A percentile compares a stretch with the other conserved stretches of the same genome.
Conservation (phyloP, 805 yeast species). For the Helenozyma rhizophorensis region DNA sequence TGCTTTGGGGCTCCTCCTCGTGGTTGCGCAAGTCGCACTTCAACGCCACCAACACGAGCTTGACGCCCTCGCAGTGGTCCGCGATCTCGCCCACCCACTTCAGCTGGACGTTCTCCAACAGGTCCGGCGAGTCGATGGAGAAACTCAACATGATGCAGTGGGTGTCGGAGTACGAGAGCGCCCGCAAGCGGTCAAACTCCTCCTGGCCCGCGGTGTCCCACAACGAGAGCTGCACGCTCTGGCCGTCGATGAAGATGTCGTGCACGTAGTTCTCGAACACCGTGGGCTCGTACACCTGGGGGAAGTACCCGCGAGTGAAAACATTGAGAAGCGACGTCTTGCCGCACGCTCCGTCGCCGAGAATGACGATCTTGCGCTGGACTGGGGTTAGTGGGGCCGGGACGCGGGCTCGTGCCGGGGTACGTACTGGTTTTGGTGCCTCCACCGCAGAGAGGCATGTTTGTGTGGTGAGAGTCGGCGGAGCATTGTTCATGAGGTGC, state of each 20-base stretch:
- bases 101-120: slow-evolving; percentile 88
- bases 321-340: slow-evolving; percentile 29
- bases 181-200: slow-evolving; percentile 91
- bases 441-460: slow-evolving; percentile 42
- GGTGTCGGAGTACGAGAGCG: slow-evolving; percentile 90
- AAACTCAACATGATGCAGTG: slow-evolving; percentile 97
- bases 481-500: background rate
- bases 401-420: no score
- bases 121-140: slow-evolving; percentile 89
- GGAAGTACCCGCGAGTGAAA: slow-evolving; percentile 29
- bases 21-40: slow-evolving; percentile 86
- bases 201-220: slow-evolving; percentile 99
- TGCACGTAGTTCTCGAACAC: slow-evolving; percentile 97
- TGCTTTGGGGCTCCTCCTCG: slow-evolving; percentile 37
- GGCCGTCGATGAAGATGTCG: slow-evolving; percentile 92
- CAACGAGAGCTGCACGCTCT: slow-evolving; percentile 83
- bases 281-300: slow-evolving; percentile 29
- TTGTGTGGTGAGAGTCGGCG: background rate
- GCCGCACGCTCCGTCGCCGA: slow-evolving; percentile 52
- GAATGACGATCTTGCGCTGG: slow-evolving; percentile 86
- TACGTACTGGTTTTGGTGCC: slow-evolving; percentile 40
- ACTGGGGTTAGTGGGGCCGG: slow-evolving; percentile 33
- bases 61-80: slow-evolving; percentile 96
- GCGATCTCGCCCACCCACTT: slow-evolving; percentile 97
- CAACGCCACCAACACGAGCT: slow-evolving; percentile 86